phyloP scores from a whole-genome alignment of 768 basidiomycete genomes.

The Tephrocybe sp. region DNA sequence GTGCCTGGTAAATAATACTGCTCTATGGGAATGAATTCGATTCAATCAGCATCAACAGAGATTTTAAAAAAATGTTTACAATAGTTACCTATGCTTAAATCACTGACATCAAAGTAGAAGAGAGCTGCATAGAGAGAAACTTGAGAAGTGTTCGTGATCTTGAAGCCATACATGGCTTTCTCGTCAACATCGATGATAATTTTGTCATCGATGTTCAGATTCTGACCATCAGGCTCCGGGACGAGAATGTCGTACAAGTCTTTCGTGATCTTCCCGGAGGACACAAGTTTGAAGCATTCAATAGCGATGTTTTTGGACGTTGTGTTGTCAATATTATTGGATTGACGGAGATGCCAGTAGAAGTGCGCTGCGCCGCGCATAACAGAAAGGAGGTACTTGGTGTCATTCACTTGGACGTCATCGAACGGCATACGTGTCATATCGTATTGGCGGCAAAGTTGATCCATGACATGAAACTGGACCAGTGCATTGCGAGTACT shows the following conservation, averaged over 20 bases:
- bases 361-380: conserved; percentile 1
- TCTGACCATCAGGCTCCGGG: not conserved
- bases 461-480: not conserved
- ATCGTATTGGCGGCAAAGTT: not conserved
- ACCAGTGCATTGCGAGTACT: not conserved
- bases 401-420: not conserved
- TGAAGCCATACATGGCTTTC: not conserved
- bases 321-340: not conserved
- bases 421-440: conserved; percentile 1
- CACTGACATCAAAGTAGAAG: too few relatives aligned
- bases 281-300: not conserved
- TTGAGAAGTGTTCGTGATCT: not conserved
- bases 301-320: not conserved
- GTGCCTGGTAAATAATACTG: too few relatives aligned
- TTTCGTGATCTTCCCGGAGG: not conserved
- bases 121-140: not conserved
- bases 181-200: not conserved
- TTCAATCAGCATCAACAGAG: too few relatives aligned
- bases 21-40: too few relatives aligned
- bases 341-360: not conserved
- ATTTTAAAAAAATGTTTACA: too few relatives aligned
- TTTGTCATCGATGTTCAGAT: not conserved
- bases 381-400: not conserved
- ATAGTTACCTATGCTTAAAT: too few relatives aligned
- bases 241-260: not conserved